Evolutionary conservation across 495 filamentous ascomycete species (phyloP), one percentile per base, ranked within the genome.

Genomic region (Neohortaea acidophila): DNA sequence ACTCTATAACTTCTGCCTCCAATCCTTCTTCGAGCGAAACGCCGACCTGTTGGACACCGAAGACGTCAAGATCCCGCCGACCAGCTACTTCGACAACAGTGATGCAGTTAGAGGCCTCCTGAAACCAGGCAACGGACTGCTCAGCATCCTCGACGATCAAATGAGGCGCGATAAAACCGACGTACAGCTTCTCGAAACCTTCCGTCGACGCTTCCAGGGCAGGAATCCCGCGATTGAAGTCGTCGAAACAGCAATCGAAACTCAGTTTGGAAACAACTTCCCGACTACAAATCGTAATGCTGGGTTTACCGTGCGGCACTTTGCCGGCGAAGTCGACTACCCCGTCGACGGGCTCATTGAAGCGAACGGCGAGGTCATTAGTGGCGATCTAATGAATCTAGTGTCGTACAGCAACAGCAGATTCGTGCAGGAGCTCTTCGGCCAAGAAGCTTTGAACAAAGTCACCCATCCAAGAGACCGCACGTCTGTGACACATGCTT

Each of bases 291-390:
- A 81, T 48, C 68, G 72, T 1, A 67, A 74, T 0, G 77, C 84
- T 7, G 72, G 72, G 12, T 94, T 94, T 57, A 84, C 84, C 1
- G 75, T 97, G 41, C 85, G 80, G 51, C 89, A 97, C 59, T 97
- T 85, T 54, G 86, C 86, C 31, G 89, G 86, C 19, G 87, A 94
- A 56, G 80, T 96, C n/a, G 89, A 97, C 39, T 97, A 97, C 51
- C 74, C 83, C 21, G 70, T 83, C 43, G 72, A 72, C 44, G 84
- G 82, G 12, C 62, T 97, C 21, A 63, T 94, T 7, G 89, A 97
- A 57, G 84, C 91, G 58, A 96, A 96, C 43, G 84, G 84, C 35
- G 89, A 97, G 55, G 73, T 93, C 33, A 85, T 97, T 46, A 91
- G 86, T 13, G 86, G 84, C 18, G 89, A 97, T 55, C 60, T 97